These are phyloP conservation scores for Psidium guajava DNA, from an alignment of 345 rosid genomes.

Conservation along the genomic window DNA sequence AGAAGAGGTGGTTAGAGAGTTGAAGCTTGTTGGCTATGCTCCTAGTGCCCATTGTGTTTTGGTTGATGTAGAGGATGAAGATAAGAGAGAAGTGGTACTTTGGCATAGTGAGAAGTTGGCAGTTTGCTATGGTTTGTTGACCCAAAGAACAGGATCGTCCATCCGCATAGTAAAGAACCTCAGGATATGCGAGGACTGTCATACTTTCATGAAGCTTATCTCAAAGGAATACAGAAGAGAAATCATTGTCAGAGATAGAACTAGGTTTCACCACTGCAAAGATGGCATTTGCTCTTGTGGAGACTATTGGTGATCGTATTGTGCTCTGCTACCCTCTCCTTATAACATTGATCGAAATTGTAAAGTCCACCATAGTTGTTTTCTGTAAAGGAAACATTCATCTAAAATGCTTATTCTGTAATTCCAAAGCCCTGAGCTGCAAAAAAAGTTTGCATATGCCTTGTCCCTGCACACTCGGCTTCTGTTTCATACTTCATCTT, in stretches of 20 bases:
- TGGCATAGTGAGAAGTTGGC: constrained; percentile 40
- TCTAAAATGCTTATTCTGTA: neutral
- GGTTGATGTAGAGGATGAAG: constrained; percentile 31
- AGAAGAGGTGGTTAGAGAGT: constrained; percentile 12
- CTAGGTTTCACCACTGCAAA: constrained; percentile 31
- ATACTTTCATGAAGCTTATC: constrained; percentile 22
- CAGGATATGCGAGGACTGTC: constrained; percentile 31
- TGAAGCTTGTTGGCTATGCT: constrained; percentile 22
- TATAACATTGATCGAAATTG: neutral
- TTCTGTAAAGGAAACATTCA: neutral
- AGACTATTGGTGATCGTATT: constrained; percentile 24
- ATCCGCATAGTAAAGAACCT: constrained; percentile 34
- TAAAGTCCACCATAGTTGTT: neutral
- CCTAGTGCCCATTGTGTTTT: constrained; percentile 13
- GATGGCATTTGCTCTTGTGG: constrained; percentile 29
- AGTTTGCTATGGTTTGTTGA: constrained; percentile 19
- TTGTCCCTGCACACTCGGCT: neutral
- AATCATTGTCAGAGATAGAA: constrained; percentile 31
- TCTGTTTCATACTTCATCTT: neutral
- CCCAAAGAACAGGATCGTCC: constrained; percentile 4
- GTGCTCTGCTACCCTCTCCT: neutral
- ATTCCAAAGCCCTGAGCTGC: neutral
- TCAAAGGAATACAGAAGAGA: constrained; percentile 17
- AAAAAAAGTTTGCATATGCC: neutral
- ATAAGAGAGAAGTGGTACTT: constrained; percentile 22